These are phyloP conservation scores for Zasmidium cellare DNA, from an alignment of 2,329 filamentous ascomycete genomes.

Conservation along the genomic window DNA sequence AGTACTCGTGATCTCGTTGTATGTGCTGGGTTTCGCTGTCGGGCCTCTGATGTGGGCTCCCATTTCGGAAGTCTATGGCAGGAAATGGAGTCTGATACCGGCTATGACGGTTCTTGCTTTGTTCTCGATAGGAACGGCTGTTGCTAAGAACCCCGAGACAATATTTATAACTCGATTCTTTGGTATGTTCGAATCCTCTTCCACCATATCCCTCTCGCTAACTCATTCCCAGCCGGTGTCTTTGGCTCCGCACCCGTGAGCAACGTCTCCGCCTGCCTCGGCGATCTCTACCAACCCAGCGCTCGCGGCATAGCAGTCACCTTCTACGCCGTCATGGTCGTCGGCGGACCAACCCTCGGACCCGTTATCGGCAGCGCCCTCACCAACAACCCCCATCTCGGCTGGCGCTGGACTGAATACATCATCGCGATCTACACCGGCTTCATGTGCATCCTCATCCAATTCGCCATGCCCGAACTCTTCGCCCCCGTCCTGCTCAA, in stretches of 20 bases:
- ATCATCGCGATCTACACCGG: conserved; percentile 44
- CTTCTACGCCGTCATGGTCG: conserved; percentile 44
- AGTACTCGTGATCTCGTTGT: conserved; percentile 50
- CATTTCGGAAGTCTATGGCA: conserved; percentile 40
- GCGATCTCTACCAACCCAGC: conserved; percentile 44
- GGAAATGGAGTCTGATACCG: conserved; percentile 46
- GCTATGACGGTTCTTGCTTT: conserved; percentile 44
- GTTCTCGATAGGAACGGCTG: conserved; percentile 50
- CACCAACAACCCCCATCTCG: conserved; percentile 39
- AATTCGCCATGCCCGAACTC: conserved; percentile 42
- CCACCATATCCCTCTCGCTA: not conserved
- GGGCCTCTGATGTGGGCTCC: conserved; percentile 35
- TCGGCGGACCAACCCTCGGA: conserved; percentile 40
- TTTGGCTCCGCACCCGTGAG: conserved; percentile 46
- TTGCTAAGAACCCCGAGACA: conserved; percentile 37
- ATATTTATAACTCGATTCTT: conserved; percentile 48
- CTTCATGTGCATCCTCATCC: conserved; percentile 24
- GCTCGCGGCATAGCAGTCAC: conserved; percentile 41
- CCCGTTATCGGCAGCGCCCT: conserved; percentile 46
- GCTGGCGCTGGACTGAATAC: conserved; percentile 37
- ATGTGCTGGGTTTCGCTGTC: conserved; percentile 46
- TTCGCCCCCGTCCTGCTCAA: conserved; percentile 43
- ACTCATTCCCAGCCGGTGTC: conserved; percentile 33
- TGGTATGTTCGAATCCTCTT: conserved; percentile 12
- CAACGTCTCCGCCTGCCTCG: conserved; percentile 46